Evolutionary conservation across 352 stramenopile species (phyloP).

Genomic region (Halophytophthora batemanensis): DNA sequence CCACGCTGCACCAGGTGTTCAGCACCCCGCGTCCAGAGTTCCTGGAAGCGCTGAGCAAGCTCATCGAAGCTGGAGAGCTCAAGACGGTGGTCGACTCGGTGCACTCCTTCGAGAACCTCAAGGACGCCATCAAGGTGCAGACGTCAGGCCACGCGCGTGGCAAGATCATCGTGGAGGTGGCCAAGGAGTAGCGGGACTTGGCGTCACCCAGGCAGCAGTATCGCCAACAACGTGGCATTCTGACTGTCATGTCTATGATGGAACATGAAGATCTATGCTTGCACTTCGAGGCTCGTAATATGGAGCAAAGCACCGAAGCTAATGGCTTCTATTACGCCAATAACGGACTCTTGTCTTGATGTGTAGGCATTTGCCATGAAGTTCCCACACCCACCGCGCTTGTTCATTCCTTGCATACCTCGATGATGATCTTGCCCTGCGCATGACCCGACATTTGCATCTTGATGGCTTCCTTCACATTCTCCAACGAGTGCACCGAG

Average conservation of each 20-base stretch:
- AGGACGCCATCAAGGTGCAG: conserved; percentile 34
- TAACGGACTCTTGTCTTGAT: too few species aligned
- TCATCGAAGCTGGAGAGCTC: conserved; percentile 17
- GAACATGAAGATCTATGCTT: too few species aligned
- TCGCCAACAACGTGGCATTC: too few species aligned
- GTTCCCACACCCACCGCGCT: too few species aligned
- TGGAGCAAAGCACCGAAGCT: too few species aligned
- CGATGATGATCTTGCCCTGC: conserved; percentile 49
- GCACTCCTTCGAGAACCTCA: conserved; percentile 34
- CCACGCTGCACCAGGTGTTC: too few species aligned
- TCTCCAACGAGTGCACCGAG: conserved; percentile 39
- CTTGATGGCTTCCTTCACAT: conserved; percentile 33
- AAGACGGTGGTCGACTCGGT: conserved; percentile 29
- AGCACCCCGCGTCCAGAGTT: too few species aligned
- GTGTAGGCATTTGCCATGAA: too few species aligned
- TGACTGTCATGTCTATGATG: too few species aligned
- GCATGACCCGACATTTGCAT: conserved; percentile 38
- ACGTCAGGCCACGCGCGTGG: conserved; percentile 42
- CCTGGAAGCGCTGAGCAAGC: conserved; percentile 8
- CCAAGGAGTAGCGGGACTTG: background rate
- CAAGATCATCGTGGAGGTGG: conserved; percentile 51
- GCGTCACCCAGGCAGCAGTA: too few species aligned
- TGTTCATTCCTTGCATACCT: background rate
- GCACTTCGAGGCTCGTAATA: too few species aligned
- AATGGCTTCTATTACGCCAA: too few species aligned